phyloP scores from a whole-genome alignment of 768 basidiomycete genomes.

The Trichaptum fuscoviolaceum region DNA sequence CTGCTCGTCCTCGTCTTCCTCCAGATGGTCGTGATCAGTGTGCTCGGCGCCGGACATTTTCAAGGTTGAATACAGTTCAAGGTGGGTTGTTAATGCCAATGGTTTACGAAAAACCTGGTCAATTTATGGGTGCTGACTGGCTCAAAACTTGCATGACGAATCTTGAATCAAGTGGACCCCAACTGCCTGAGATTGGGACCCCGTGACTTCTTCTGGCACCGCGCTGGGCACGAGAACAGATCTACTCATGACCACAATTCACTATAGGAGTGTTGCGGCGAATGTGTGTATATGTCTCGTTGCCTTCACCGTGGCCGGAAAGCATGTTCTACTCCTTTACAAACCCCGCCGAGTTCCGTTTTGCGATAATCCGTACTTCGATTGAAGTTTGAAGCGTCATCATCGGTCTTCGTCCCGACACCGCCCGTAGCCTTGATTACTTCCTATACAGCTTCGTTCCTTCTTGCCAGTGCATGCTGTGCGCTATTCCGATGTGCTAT shows the following conservation, averaged over 20 bases:
- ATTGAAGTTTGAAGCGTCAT: not conserved
- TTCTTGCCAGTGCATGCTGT: too few species aligned
- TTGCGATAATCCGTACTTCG: not conserved
- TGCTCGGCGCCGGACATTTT: slow-evolving; percentile 19
- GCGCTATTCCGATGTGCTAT: too few species aligned
- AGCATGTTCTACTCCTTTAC: not conserved
- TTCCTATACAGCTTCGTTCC: not conserved
- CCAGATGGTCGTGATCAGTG: slow-evolving; percentile 33
- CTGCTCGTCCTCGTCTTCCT: slow-evolving; percentile 46
- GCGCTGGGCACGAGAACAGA: not conserved
- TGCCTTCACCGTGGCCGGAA: not conserved
- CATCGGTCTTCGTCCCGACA: not conserved
- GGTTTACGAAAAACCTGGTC: not conserved
- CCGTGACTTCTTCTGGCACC: not conserved
- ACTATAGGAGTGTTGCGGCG: not conserved
- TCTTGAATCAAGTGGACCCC: not conserved
- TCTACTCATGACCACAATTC: not conserved
- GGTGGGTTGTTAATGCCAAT: not conserved
- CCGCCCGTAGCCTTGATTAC: not conserved
- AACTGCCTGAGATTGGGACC: not conserved
- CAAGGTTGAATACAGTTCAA: not conserved
- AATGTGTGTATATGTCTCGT: not conserved
- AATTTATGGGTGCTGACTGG: not conserved
- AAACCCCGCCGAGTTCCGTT: not conserved
- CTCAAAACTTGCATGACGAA: not conserved